Conservation (phyloP, 1,284 basidiomycete genomes). For the Phylloporus gajari region DNA sequence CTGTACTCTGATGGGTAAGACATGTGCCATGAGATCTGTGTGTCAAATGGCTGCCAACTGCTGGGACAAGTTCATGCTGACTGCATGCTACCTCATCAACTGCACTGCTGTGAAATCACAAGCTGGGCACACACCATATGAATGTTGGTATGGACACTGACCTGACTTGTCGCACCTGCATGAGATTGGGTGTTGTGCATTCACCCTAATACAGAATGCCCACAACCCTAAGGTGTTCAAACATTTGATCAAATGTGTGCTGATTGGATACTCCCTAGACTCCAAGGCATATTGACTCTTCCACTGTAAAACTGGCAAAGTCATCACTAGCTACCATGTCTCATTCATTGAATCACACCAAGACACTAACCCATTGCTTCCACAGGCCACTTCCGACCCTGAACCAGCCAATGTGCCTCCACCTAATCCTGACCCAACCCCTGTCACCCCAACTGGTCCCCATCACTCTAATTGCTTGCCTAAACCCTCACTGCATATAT, state of each 20-base stretch:
- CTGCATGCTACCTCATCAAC: background rate
- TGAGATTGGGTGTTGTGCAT: background rate
- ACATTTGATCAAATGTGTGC: background rate
- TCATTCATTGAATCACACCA: too few relatives aligned
- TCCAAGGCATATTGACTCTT: background rate
- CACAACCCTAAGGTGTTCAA: background rate
- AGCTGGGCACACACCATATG: background rate
- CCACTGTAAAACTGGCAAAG: background rate
- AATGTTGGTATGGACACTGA: background rate
- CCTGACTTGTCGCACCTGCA: background rate
- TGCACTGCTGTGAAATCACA: background rate
- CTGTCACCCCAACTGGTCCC: too few relatives aligned
- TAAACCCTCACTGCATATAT: too few relatives aligned
- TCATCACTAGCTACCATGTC: too few relatives aligned
- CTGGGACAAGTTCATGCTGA: background rate
- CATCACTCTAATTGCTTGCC: too few relatives aligned
- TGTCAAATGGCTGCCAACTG: background rate
- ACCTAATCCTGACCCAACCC: too few relatives aligned
- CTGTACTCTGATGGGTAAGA: background rate
- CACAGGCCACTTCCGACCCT: too few relatives aligned
- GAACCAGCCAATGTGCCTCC: too few relatives aligned
- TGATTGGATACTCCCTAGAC: background rate
- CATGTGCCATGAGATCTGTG: background rate
- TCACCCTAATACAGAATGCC: background rate
- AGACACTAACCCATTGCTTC: too few relatives aligned